Conservation (phyloP, 352 stramenopile genomes). For the Globisporangium rhizosaccharum region DNA sequence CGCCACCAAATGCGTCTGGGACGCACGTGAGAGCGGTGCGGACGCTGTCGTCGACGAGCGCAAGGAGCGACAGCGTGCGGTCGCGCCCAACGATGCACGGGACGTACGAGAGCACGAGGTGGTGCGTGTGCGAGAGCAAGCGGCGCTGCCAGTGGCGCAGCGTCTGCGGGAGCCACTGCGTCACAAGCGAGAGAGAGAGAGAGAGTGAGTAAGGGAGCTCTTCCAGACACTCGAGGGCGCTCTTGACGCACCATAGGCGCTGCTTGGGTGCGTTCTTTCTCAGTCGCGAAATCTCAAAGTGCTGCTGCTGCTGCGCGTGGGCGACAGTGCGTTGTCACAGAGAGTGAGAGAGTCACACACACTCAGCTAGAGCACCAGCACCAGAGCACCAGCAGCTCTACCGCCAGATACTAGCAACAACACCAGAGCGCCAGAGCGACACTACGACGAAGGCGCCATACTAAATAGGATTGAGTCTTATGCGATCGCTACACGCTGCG, state of each 20-base stretch:
- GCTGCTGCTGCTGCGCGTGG: too few species aligned
- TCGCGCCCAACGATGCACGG: not conserved
- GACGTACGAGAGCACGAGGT: not conserved
- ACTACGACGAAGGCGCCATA: too few species aligned
- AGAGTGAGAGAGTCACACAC: too few species aligned
- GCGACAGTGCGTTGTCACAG: too few species aligned
- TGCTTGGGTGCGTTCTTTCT: slow-evolving; percentile 1
- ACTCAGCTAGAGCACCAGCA: too few species aligned
- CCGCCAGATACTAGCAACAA: too few species aligned
- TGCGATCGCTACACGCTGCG: too few species aligned
- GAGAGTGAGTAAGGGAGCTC: not conserved
- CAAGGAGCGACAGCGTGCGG: not conserved
- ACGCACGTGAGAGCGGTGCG: slow-evolving; percentile 3
- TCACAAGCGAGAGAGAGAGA: not conserved
- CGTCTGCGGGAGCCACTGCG: slow-evolving; percentile 6
- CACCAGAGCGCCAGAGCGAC: too few species aligned
- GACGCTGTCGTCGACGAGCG: slow-evolving; percentile 1
- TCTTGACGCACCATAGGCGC: slow-evolving; percentile 4
- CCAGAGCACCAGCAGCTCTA: too few species aligned
- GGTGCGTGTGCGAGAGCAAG: slow-evolving; percentile 2
- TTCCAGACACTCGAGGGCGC: not conserved
- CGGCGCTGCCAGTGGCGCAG: slow-evolving; percentile 10
- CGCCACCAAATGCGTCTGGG: slow-evolving; percentile 5
- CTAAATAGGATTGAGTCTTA: too few species aligned
- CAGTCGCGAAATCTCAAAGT: too few species aligned